Base-by-base conservation (phyloP, 176 grass and related monocot genomes). In the Tuctoria greenei region DNA sequence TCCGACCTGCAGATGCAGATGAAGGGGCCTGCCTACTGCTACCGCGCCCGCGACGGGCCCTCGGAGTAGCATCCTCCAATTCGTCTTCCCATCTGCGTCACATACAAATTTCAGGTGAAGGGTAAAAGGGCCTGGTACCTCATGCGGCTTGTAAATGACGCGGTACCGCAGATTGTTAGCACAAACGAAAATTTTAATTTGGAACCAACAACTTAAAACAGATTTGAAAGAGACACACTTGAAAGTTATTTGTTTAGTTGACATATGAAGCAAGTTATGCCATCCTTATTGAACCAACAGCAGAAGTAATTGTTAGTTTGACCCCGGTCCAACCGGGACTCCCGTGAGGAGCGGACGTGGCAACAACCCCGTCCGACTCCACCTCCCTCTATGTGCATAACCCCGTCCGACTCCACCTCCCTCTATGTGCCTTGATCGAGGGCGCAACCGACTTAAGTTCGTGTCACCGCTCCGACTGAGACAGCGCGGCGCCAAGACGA, bases 1-100 rank as follows among this genome's bases (percentile, higher is more conserved):
- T 79, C 58, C 75, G 72, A 25, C 86, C 79, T 20, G 88, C 79
- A 37, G 88, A 76, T 38, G 80, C 66, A 0, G 92, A 79, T 12
- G 87, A 69, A 25, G 91, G 64, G 49, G 83, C 41, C 43, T 90
- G 85, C 68, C 72, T 83, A 71, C 87, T 43, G 66, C 81, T 46
- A 44, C 69, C 43, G 0, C 78, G 71, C 54, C 78, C 56, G 6
- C 88, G 73, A 60, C 84, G 82, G 67, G 78, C 82, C 38, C 75
- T 72, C 2, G 79, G 61, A 46, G 13, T 61, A 67, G 54, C 71
- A 50, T 81, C 81, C n/a, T 89, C 81, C 82, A 90, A 15, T 62
- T 84, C 88, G 47, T 99, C 95, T 69, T 92, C 95, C 95, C 91
- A 99, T 72, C 95, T 99, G 89, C 36, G 78, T 70, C 54, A 15